phyloP scores from a whole-genome alignment of 1,139 yeast species.

The Sporopachydermia cereana region DNA sequence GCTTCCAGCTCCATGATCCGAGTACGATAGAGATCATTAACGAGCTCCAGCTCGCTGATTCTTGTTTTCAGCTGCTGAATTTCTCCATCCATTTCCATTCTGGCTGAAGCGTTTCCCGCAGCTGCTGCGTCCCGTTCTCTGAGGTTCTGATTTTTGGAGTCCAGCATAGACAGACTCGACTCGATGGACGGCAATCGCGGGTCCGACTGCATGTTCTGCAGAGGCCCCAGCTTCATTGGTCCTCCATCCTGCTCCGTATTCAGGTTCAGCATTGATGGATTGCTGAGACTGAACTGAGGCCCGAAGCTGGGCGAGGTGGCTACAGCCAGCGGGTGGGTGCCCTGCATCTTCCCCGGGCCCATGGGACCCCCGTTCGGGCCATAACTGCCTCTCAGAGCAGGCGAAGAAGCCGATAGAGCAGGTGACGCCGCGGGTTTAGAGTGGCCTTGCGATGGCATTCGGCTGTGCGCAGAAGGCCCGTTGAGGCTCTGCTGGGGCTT shows the following conservation, averaged over 20 bases:
- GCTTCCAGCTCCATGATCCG: constrained; percentile 75
- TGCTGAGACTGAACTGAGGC: constrained; percentile 29
- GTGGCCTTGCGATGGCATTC: too few species aligned
- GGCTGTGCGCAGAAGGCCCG: too few species aligned
- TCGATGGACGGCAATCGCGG: constrained; percentile 12
- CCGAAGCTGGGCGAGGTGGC: constrained; percentile 33
- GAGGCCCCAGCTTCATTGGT: not conserved
- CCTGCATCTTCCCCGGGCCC: too few species aligned
- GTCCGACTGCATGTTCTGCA: constrained; percentile 11
- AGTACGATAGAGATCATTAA: constrained; percentile 74
- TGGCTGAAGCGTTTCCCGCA: constrained; percentile 14
- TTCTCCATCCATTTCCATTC: constrained; percentile 27
- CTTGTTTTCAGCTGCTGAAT: constrained; percentile 53
- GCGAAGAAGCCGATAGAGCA: too few species aligned
- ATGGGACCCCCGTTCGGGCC: too few species aligned
- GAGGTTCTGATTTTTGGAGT: constrained; percentile 13
- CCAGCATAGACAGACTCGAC: constrained; percentile 7
- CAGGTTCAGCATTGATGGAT: constrained; percentile 8
- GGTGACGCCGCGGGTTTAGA: too few species aligned
- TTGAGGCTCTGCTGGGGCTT: constrained; percentile 7
- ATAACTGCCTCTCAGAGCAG: too few species aligned
- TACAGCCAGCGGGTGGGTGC: constrained; percentile 6
- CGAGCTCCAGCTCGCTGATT: constrained; percentile 81
- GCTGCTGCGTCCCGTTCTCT: constrained; percentile 15
- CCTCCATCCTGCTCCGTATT: not conserved